Evolutionary conservation across 2,329 filamentous ascomycete genomes (phyloP).

Genomic region (Elsinoe australis): DNA sequence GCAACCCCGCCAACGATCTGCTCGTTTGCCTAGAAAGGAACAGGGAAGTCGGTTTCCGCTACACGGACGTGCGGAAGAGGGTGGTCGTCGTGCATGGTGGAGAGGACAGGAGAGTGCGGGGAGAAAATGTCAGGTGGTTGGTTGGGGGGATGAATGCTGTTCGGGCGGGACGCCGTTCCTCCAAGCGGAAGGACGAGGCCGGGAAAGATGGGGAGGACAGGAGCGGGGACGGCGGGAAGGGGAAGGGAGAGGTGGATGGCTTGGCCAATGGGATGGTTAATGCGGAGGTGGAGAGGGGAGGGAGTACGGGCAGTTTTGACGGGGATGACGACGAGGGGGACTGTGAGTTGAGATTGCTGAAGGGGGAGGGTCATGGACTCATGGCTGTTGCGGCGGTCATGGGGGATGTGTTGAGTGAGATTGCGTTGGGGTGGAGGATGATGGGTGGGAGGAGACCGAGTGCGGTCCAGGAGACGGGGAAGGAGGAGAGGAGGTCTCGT

Average conservation of each 20-base stretch:
- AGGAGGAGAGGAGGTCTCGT: not conserved
- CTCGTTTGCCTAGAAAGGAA: conserved; percentile 86
- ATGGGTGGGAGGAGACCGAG: not conserved
- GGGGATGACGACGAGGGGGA: conserved; percentile 38
- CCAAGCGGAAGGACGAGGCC: conserved; percentile 11
- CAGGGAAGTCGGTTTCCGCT: conserved; percentile 89
- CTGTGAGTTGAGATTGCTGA: conserved; percentile 83
- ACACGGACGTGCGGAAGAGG: conserved; percentile 86
- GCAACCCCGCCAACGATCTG: conserved; percentile 89
- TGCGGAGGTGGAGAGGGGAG: no score
- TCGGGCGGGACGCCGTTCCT: conserved; percentile 19
- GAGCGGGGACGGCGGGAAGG: conserved; percentile 16
- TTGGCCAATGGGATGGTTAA: no score
- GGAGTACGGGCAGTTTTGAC: no score
- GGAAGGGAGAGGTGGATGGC: not conserved
- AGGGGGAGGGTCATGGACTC: conserved; percentile 86
- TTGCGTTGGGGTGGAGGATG: conserved; percentile 71
- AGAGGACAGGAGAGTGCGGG: conserved; percentile 81
- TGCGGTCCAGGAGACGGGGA: not conserved
- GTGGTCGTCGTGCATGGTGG: conserved; percentile 93
- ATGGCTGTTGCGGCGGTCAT: conserved; percentile 94
- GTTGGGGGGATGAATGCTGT: conserved; percentile 70
- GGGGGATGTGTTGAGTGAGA: conserved; percentile 89
- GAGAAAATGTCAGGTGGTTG: conserved; percentile 92
- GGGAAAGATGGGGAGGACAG: conserved; percentile 18